Base-by-base conservation (phyloP, 306 rosid species). In the Gillenia trifoliata region DNA sequence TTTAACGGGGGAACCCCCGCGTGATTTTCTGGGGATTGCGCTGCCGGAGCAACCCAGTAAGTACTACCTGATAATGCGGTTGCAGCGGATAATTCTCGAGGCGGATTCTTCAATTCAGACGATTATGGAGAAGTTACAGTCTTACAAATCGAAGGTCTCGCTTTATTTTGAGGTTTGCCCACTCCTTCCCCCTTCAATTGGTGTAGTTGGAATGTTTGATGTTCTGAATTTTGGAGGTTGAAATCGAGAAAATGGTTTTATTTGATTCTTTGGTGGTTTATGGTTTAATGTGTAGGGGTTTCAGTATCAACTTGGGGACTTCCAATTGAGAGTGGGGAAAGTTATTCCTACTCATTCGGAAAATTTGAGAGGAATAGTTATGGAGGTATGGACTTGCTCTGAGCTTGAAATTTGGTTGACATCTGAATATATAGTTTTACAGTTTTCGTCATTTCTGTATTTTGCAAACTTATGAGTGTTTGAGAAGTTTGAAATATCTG, bases 41-140 rank as follows among this genome's bases (percentile, higher is more conserved):
- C 56, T 91, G 73, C 84, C 88, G 64, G 98, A 93, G 81, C 96
- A 88, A 43, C 96, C 97, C 6, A 87, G 64, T 70, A 93, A 93
- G 79, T 91, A 89, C 83, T 93, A 83, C 79, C 85, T 91, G 63
- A 86, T 93, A 68, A 85, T 93, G 76, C 92, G 96, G 2, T 87
- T 90, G 50, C 91, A 85, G 62, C 84, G 83, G 75, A 83, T 93
- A 68, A 91, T 91, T 76, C 72, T 93, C 1, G 97, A 93, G 77
- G 97, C 91, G 8, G 94, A 93, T 79, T 89, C 91, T 20, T 64
- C 98, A 0, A 93, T 91, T 78, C 85, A 87, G 78, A 79, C 78
- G 11, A 89, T 94, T 31, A 92, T 92, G 97, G 99, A 94, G 85
- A 94, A 92, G 55, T 77, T 92, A 72, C 99, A 94, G 89, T 94